Evolutionary conservation across 108 stramenopile species (phyloP).

Genomic region (Cyclotella cryptica): DNA sequence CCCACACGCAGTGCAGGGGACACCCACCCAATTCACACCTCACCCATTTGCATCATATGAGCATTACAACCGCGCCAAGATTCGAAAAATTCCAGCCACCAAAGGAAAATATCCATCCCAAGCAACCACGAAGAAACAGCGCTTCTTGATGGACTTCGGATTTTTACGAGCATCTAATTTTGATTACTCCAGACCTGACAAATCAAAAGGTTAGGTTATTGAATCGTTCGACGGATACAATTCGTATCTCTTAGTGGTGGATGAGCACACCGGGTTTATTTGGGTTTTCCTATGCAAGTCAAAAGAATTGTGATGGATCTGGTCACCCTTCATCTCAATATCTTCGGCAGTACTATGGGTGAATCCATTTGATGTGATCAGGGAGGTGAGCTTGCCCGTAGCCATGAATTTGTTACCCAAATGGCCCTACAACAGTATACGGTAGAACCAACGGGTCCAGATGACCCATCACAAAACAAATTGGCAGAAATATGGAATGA

Average conservation of each 20-base stretch:
- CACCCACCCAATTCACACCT: neutral
- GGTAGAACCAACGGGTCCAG: neutral
- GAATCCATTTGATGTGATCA: neutral
- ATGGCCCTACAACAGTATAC: neutral
- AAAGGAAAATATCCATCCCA: neutral
- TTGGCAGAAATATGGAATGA: neutral
- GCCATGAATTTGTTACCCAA: too few species aligned
- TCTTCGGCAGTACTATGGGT: neutral
- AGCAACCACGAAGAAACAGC: neutral
- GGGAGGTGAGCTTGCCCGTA: neutral
- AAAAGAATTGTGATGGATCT: neutral
- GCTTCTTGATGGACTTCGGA: too few species aligned
- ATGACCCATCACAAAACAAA: neutral
- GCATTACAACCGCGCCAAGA: neutral
- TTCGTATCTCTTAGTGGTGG: constrained; percentile 1
- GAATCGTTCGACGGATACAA: neutral
- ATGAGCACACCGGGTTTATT: neutral
- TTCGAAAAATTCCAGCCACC: neutral
- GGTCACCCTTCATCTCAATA: neutral
- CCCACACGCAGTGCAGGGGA: neutral
- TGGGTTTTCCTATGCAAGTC: neutral
- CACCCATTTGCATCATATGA: neutral
- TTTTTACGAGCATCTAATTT: neutral
- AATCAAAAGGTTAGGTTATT: neutral
- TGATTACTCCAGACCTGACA: neutral